phyloP scores from a whole-genome alignment of 106 monocot genomes.

The Acorus calamus region DNA sequence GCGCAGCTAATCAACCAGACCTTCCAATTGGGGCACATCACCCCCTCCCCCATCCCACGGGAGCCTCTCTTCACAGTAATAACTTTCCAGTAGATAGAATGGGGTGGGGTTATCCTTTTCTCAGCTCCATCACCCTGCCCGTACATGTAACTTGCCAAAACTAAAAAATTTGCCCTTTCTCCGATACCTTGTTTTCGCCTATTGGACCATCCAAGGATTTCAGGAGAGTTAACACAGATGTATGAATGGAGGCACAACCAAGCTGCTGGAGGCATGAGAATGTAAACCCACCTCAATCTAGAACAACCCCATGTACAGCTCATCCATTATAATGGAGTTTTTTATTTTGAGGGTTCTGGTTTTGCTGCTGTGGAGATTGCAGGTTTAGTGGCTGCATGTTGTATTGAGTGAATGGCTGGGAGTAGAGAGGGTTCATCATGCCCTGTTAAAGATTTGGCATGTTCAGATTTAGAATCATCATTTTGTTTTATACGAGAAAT shows the following conservation, averaged over 20 bases:
- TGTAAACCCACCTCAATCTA: slow-evolving; percentile 16
- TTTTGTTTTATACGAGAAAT: neutral
- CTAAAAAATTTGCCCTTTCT: neutral
- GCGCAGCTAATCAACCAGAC: too few species aligned
- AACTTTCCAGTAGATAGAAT: neutral
- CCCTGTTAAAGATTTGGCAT: slow-evolving; percentile 30
- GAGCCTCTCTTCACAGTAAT: neutral
- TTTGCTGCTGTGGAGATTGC: slow-evolving; percentile 58
- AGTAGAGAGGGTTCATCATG: slow-evolving; percentile 68
- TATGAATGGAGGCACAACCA: slow-evolving; percentile 24
- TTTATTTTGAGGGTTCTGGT: slow-evolving; percentile 38
- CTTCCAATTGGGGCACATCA: neutral
- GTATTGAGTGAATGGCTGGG: slow-evolving; percentile 80
- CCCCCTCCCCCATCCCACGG: neutral
- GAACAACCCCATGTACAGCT: slow-evolving; percentile 7
- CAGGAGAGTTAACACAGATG: neutral
- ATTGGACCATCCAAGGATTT: neutral
- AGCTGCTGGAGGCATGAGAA: slow-evolving; percentile 24
- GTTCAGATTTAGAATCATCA: neutral
- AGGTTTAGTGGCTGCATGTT: slow-evolving; percentile 52
- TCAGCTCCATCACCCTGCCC: slow-evolving; percentile 1
- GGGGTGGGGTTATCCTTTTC: slow-evolving; percentile 2
- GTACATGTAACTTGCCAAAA: neutral
- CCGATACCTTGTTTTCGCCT: neutral
- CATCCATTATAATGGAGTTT: slow-evolving; percentile 65